Evolutionary conservation across 169 alveolate genomes (phyloP).

Genomic region (Eimeria necatrix): DNA sequence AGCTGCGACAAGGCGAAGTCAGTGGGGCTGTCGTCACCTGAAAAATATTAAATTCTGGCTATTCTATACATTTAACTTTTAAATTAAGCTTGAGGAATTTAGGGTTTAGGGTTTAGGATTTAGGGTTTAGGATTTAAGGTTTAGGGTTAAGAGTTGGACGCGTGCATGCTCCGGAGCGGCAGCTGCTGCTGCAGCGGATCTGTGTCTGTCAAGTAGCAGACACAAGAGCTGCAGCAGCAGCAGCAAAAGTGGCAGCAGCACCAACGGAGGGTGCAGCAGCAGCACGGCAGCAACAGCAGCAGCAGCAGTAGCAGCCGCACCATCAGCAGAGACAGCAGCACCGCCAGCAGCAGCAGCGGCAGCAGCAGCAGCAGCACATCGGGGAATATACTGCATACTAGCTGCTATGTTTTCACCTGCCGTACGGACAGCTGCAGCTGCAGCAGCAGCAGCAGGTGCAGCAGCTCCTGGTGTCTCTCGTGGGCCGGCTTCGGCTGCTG

Average conservation of each 20-base stretch:
- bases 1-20: too few relatives aligned
- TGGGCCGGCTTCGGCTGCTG: not conserved
- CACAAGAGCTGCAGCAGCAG: conserved; percentile 14
- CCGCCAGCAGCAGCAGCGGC: not conserved
- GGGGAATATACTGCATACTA: not conserved
- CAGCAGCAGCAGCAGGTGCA: conserved; percentile 43
- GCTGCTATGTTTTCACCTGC: not conserved
- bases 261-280: not conserved
- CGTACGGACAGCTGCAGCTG: conserved; percentile 10
- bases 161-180: not conserved
- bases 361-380: conserved; percentile 23
- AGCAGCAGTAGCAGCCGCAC: not conserved
- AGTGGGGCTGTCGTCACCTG: too few relatives aligned
- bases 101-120: conserved; percentile 45
- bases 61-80: not conserved
- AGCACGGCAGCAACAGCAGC: conserved; percentile 16
- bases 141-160: not conserved
- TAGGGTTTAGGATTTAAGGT: not conserved
- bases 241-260: not conserved
- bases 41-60: not conserved
- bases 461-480: not conserved
- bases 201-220: not conserved
- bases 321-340: not conserved
- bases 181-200: not conserved
- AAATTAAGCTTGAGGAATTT: not conserved